These are phyloP conservation scores for Sporothrix humicola DNA, from an alignment of 2,329 filamentous ascomycete genomes.

Conservation along the genomic window DNA sequence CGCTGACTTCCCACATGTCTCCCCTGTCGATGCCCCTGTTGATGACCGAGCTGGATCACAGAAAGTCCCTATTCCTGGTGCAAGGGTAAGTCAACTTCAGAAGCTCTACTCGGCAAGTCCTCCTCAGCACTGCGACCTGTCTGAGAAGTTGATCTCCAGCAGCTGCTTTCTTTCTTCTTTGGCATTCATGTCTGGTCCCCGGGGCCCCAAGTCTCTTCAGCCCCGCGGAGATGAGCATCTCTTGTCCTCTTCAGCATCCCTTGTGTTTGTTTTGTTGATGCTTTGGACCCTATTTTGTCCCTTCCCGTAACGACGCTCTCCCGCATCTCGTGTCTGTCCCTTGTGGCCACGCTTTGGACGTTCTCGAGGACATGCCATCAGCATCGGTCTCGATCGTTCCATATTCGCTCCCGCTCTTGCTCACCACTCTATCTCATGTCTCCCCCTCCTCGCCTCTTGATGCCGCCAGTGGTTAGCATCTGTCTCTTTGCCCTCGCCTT, in stretches of 20 bases:
- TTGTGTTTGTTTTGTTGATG: conserved; percentile 15
- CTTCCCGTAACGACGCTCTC: neutral
- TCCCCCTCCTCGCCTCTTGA: neutral
- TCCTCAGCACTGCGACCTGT: conserved; percentile 17
- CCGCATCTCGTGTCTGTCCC: neutral
- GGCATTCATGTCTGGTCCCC: neutral
- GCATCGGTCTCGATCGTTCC: neutral
- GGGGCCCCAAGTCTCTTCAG: neutral
- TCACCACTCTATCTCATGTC: neutral
- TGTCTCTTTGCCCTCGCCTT: neutral
- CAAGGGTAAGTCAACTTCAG: neutral
- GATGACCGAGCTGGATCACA: too few relatives aligned
- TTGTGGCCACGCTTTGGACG: neutral
- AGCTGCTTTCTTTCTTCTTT: neutral
- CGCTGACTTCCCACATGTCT: neutral
- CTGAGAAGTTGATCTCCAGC: neutral
- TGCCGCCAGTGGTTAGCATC: conserved; percentile 1
- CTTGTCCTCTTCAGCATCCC: neutral
- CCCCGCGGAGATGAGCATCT: neutral
- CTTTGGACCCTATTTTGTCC: neutral
- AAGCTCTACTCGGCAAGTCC: neutral
- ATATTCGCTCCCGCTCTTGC: neutral
- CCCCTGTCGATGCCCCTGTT: neutral
- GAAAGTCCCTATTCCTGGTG: neutral
- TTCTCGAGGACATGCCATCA: neutral